phyloP scores from a whole-genome alignment of 495 filamentous ascomycete genomes.

The Clavariopsis aquatica region DNA sequence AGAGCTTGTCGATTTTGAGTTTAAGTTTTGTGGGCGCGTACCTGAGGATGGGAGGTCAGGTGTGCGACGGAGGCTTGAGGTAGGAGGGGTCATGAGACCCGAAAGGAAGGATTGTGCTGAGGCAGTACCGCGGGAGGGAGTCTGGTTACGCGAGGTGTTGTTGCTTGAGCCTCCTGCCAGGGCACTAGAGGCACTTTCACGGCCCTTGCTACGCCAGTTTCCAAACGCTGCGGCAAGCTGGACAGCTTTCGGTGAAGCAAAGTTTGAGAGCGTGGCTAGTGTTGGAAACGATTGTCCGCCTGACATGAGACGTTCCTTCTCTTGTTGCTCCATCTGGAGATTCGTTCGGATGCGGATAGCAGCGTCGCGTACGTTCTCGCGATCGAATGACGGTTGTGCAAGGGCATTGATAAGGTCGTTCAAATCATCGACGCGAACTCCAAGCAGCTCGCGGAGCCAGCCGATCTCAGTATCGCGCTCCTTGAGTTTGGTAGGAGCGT shows the following conservation, averaged over 20 bases:
- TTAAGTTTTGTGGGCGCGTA: constrained; percentile 17
- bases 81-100: constrained; percentile 80
- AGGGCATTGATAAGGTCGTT: constrained; percentile 86
- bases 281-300: constrained; percentile 54
- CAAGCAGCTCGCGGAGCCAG: constrained; percentile 92
- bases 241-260: constrained; percentile 76
- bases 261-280: constrained; percentile 58
- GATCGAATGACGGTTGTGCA: constrained; percentile 70
- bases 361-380: constrained; percentile 76
- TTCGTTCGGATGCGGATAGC: constrained; percentile 91
- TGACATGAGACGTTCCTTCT: constrained; percentile 69
- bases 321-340: constrained; percentile 95
- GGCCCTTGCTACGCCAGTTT: constrained; percentile 74
- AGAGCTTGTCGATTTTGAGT: constrained; percentile 28
- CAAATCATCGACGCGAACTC: constrained; percentile 84
- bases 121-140: constrained; percentile 62
- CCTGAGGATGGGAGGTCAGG: constrained; percentile 43
- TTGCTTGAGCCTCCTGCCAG: constrained; percentile 47
- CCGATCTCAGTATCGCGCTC: constrained; percentile 90
- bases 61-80: constrained; percentile 63
- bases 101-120: constrained; percentile 57
- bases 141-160: constrained; percentile 43
- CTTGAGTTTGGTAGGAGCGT: constrained; percentile 76
- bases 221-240: constrained; percentile 85
- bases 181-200: constrained; percentile 48